Conservation (phyloP, 2,329 filamentous ascomycete species). For the Nakataea oryzae region DNA sequence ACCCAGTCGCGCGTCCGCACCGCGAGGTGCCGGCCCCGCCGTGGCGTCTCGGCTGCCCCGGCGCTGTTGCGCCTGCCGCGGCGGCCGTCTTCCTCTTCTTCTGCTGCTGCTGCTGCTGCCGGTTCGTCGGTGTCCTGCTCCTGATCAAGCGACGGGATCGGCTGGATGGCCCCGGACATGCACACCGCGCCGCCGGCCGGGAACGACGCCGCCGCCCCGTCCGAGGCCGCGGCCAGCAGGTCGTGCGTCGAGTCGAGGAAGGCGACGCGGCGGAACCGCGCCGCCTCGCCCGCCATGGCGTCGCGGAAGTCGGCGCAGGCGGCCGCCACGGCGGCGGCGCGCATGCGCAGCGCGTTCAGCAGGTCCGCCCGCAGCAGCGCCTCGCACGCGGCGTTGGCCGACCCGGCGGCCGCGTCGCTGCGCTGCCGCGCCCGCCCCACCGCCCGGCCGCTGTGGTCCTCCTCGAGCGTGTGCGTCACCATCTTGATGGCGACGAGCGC, state of each 20-base stretch:
- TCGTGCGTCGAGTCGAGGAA: neutral
- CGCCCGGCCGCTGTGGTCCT: neutral
- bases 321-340: too few species aligned
- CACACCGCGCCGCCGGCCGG: too few species aligned
- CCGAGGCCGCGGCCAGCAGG: neutral
- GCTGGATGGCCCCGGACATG: neutral
- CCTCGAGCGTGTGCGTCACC: neutral
- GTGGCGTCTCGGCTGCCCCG: too few species aligned
- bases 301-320: neutral
- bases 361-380: too few species aligned
- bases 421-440: neutral
- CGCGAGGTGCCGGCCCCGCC: too few species aligned
- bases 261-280: neutral
- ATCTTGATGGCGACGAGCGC: neutral
- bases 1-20: neutral
- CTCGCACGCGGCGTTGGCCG: too few species aligned
- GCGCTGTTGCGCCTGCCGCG: too few species aligned
- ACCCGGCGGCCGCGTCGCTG: neutral
- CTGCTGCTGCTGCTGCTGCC: too few species aligned
- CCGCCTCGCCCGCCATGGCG: neutral
- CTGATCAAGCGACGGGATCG: neutral
- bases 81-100: neutral
- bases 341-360: too few species aligned
- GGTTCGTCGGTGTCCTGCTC: neutral
- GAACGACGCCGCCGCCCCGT: too few species aligned